A percentile compares a stretch with the other conserved stretches of the same genome.
These are phyloP conservation scores for Rhododendron kiyosumense DNA, from an alignment of 148 eudicot species.

Conservation along the genomic window DNA sequence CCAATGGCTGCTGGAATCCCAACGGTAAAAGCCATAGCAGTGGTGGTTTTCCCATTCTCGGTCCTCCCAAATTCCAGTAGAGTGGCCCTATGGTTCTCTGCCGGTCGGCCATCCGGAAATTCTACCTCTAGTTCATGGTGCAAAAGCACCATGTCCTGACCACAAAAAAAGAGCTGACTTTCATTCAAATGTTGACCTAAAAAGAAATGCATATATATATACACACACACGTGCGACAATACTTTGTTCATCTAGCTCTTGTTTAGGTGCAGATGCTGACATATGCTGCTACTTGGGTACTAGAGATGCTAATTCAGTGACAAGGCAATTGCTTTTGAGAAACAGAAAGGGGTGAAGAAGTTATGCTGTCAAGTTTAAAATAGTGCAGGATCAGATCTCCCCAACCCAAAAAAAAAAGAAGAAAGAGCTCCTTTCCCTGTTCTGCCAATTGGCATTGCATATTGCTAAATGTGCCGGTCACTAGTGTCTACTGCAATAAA, in stretches of 20 bases:
- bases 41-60: conserved; percentile 47
- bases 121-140: conserved; percentile 90
- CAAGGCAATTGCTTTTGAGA: neutral
- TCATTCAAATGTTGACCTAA: neutral
- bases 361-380: neutral
- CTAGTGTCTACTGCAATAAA: neutral
- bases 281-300: neutral
- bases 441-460: neutral
- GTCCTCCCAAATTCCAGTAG: conserved; percentile 80
- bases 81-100: conserved; percentile 69
- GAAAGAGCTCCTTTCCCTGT: neutral
- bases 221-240: neutral
- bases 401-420: neutral
- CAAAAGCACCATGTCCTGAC: conserved; percentile 90
- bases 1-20: conserved; percentile 93
- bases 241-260: neutral
- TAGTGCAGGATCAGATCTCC: neutral
- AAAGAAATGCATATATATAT: neutral
- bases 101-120: conserved; percentile 39
- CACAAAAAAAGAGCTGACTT: neutral
- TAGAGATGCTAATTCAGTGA: neutral
- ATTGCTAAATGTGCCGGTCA: neutral
- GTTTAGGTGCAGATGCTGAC: conserved; percentile 5
- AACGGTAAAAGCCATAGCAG: conserved; percentile 93
- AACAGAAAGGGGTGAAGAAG: neutral